A percentile compares a stretch with the other conserved stretches of the same genome.
Evolutionary conservation across 2,329 filamentous ascomycete species (phyloP).

Genomic region (Colletotrichum paranaense): DNA sequence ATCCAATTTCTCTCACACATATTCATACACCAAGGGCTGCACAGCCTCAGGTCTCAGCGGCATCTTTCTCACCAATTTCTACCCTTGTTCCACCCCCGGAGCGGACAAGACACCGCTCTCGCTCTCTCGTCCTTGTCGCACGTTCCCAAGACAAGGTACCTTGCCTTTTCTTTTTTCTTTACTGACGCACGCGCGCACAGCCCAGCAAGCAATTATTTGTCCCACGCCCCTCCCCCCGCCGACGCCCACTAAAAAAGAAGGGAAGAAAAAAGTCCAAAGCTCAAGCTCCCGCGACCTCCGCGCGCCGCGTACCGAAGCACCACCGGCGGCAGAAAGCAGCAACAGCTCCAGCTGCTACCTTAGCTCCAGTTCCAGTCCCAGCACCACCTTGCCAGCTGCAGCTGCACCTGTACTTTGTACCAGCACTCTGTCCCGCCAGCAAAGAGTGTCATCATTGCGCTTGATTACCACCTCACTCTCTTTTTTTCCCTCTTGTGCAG

Average conservation of each 20-base stretch:
- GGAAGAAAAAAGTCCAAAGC: slow-evolving; percentile 21
- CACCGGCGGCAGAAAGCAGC: neutral
- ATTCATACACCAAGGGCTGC: slow-evolving; percentile 33
- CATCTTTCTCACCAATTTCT: slow-evolving; percentile 32
- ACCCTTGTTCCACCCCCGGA: slow-evolving; percentile 28
- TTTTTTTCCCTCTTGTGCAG: neutral
- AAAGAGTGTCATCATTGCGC: slow-evolving; percentile 9
- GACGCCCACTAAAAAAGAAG: neutral
- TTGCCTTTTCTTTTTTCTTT: neutral
- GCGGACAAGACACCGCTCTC: slow-evolving; percentile 34
- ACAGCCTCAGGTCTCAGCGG: slow-evolving; percentile 34
- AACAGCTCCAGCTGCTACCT: neutral
- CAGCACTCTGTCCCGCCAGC: neutral
- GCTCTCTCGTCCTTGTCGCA: slow-evolving; percentile 27
- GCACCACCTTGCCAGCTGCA: neutral
- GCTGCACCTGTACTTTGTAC: neutral
- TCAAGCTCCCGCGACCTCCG: slow-evolving; percentile 33
- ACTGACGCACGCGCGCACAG: slow-evolving; percentile 36
- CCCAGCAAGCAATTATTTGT: slow-evolving; percentile 23
- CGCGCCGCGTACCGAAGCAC: slow-evolving; percentile 20
- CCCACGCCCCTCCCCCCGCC: slow-evolving; percentile 14
- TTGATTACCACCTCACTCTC: neutral
- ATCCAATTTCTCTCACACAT: slow-evolving; percentile 35
- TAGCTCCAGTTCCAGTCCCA: neutral
- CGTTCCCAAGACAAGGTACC: slow-evolving; percentile 15